Conservation (phyloP, 495 filamentous ascomycete genomes). For the Tuber brumale region DNA sequence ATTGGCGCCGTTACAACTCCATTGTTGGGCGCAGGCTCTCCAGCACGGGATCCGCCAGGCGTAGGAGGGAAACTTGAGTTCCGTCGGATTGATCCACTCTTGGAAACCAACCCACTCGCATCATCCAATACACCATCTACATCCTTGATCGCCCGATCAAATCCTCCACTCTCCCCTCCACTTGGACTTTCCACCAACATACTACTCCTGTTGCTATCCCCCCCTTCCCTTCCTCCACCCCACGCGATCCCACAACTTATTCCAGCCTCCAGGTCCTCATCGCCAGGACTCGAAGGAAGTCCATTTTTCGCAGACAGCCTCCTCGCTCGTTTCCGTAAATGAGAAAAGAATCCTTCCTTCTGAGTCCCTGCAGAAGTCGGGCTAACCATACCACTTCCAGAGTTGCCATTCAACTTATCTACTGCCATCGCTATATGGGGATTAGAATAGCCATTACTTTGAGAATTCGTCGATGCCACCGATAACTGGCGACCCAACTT, state of each 20-base stretch:
- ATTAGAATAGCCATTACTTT: constrained; percentile 74
- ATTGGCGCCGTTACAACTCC: constrained; percentile 59
- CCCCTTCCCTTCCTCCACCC: constrained; percentile 57
- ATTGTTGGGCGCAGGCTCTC: constrained; percentile 69
- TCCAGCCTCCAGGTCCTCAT: constrained; percentile 84
- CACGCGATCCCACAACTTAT: constrained; percentile 63
- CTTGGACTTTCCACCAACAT: constrained; percentile 60
- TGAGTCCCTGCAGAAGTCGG: constrained; percentile 48
- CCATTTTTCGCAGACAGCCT: constrained; percentile 74
- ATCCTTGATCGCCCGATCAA: constrained; percentile 74
- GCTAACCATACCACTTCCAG: constrained; percentile 38
- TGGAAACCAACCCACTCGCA: constrained; percentile 9
- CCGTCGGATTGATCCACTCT: constrained; percentile 49
- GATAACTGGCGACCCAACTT: constrained; percentile 96
- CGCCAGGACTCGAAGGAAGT: constrained; percentile 60
- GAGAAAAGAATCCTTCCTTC: constrained; percentile 95
- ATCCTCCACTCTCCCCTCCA: constrained; percentile 25
- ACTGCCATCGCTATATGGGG: constrained; percentile 86
- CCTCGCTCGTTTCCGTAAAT: constrained; percentile 87
- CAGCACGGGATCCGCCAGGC: constrained; percentile 51
- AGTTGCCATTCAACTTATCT: constrained; percentile 76
- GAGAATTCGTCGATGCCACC: constrained; percentile 84
- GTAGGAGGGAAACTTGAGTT: constrained; percentile 52
- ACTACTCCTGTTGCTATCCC: constrained; percentile 69
- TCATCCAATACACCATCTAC: constrained; percentile 48